phyloP scores from a whole-genome alignment of 1,284 basidiomycete genomes.

The Ceratobasidium sp. region DNA sequence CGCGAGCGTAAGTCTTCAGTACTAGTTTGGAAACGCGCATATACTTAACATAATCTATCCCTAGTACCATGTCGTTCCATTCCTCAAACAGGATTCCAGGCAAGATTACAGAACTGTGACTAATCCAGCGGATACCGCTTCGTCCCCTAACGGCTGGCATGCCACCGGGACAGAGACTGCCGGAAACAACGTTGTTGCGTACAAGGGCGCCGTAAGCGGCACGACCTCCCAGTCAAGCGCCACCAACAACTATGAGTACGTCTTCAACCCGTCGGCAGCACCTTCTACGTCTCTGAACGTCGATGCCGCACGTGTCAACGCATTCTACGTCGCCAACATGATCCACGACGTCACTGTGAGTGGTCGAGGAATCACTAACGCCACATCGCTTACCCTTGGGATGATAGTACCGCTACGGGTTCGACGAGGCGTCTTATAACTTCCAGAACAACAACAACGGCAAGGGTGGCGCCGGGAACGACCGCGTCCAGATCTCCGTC shows the following conservation, averaged over 20 bases:
- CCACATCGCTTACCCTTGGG: background rate
- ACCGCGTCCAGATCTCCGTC: slow-evolving; percentile 45
- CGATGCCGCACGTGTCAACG: slow-evolving; percentile 44
- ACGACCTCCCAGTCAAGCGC: slow-evolving; percentile 11
- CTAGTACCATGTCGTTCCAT: slow-evolving; percentile 43
- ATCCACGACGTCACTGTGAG: slow-evolving; percentile 38
- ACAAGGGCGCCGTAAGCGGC: slow-evolving; percentile 26
- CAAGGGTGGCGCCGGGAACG: slow-evolving; percentile 47
- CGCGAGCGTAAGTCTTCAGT: slow-evolving; percentile 4
- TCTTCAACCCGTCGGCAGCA: slow-evolving; percentile 10
- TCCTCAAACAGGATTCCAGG: slow-evolving; percentile 33
- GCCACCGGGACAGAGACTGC: slow-evolving; percentile 29
- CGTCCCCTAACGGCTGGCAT: slow-evolving; percentile 50
- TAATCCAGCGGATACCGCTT: slow-evolving; percentile 43
- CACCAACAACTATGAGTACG: slow-evolving; percentile 42
- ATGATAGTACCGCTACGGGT: slow-evolving; percentile 46
- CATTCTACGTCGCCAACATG: slow-evolving; percentile 47
- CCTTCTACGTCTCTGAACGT: slow-evolving; percentile 33
- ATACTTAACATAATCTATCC: background rate
- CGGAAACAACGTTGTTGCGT: slow-evolving; percentile 47
- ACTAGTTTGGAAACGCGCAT: background rate
- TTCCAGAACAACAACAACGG: slow-evolving; percentile 49
- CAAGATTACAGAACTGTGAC: slow-evolving; percentile 41
- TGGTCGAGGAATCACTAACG: background rate
- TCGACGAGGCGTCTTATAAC: slow-evolving; percentile 48